Base-by-base conservation (phyloP, 2,329 filamentous ascomycete species). In the Talaromyces sp. region DNA sequence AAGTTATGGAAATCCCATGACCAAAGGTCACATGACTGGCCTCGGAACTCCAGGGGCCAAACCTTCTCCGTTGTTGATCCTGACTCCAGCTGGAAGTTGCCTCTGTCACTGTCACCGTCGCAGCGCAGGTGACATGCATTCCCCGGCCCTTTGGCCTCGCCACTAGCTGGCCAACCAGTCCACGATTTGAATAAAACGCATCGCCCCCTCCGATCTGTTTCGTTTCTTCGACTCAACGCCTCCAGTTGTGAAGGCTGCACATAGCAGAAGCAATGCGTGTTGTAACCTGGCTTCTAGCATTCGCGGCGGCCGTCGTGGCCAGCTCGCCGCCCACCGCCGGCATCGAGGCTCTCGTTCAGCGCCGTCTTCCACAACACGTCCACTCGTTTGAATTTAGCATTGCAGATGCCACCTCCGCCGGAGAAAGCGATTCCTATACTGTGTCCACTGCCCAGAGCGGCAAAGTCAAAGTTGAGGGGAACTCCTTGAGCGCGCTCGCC, bases 391-490 rank as follows among this genome's bases (percentile, higher is more conserved):
- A 58, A 3, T 71, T 70, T 29, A 58, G 51, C 6, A 43, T 71
- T 21, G 63, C 60, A 29, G 59, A 61, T 29, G 51, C 54, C 2
- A 64, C 31, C 9, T 27, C 27, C 59, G 24, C 51, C 46, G 7
- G 54, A 21, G 21, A 48, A 19, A 63, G 68, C 54, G 69, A 71
- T 56, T 62, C 64, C 9, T 71, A 65, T 48, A 54, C 56, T 10
- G 69, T 71, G 4, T 57, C 61, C 17, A 64, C 58, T 41, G 53
- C 52, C 10, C 52, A 38, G 6, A 61, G 67, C 59, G 69, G 72
- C 14, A 73, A 65, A 17, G 67, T 76, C 41, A 59, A 67, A 3
- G 67, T 76, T 11, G 62, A 72, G 60, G 74, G 73, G 2, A 74
- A 67, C 58, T 66, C 73, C 1, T 46, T 71, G 21, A 75, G 71